Conservation (phyloP, 2,329 filamentous ascomycete species). For the Pseudogymnoascus verrucosus region DNA sequence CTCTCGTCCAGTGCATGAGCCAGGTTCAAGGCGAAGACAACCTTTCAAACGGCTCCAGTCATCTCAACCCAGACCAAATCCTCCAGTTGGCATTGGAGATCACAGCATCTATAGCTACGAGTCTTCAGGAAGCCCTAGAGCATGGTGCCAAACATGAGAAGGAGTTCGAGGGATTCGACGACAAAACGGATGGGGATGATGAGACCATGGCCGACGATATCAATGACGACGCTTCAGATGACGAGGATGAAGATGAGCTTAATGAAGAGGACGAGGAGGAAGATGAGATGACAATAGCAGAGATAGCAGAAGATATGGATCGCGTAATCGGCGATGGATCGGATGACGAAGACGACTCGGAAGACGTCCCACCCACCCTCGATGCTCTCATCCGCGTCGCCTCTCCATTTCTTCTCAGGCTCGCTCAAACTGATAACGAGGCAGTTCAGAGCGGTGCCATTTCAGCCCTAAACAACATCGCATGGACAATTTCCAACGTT, state of each 20-base stretch:
- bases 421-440: conserved; percentile 28
- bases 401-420: conserved; percentile 21
- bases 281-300: conserved; percentile 49
- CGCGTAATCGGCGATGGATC: conserved; percentile 45
- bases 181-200: conserved; percentile 29
- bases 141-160: conserved; percentile 33
- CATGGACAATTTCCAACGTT: conserved; percentile 57
- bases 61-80: conserved; percentile 24
- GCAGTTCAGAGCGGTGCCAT: conserved; percentile 47
- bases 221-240: conserved; percentile 29
- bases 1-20: conserved; percentile 30
- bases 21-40: conserved; percentile 17
- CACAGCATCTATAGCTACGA: conserved; percentile 56
- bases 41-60: conserved; percentile 9
- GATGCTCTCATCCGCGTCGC: conserved; percentile 24
- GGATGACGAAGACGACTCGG: conserved; percentile 28
- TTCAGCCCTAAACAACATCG: conserved; percentile 57
- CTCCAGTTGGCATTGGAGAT: conserved; percentile 48
- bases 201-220: conserved; percentile 34
- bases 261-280: conserved; percentile 31
- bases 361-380: conserved; percentile 22
- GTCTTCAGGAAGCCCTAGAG: conserved; percentile 44
- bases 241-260: conserved; percentile 34
- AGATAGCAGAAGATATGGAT: conserved; percentile 57
- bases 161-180: conserved; percentile 33